Percentiles rank a stretch among this genome's conserved stretches.
phyloP scores from a whole-genome alignment of 2,329 filamentous ascomycete genomes.

The Penicillium freii region DNA sequence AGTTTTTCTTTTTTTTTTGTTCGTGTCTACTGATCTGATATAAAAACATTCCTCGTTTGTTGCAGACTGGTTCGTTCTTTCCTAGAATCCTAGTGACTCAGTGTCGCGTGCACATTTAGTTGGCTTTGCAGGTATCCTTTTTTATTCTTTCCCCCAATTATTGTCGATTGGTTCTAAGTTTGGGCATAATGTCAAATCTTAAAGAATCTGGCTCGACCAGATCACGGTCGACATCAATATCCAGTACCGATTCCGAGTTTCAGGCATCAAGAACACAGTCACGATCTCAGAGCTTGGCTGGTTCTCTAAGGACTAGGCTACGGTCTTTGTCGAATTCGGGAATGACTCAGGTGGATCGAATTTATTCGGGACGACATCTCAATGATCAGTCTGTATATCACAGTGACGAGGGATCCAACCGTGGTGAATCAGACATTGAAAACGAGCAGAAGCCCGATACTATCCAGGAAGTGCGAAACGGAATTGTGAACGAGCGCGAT shows the following conservation, averaged over 20 bases:
- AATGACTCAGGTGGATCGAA: slow-evolving; percentile 20
- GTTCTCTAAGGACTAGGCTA: slow-evolving; percentile 7
- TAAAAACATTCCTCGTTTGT: background rate
- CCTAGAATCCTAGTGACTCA: background rate
- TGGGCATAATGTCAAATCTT: slow-evolving; percentile 13
- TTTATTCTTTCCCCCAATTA: background rate
- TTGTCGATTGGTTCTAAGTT: background rate
- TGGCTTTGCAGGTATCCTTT: background rate
- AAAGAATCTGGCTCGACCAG: slow-evolving; percentile 5
- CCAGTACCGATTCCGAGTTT: slow-evolving; percentile 16
- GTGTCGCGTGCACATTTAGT: background rate
- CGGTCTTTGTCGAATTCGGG: slow-evolving; percentile 19
- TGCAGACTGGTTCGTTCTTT: background rate
- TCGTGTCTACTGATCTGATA: background rate
- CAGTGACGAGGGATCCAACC: slow-evolving; percentile 21
- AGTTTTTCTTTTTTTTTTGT: background rate
- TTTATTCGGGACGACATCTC: slow-evolving; percentile 33
- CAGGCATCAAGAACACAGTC: slow-evolving; percentile 5
- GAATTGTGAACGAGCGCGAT: slow-evolving; percentile 29
- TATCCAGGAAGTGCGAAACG: slow-evolving; percentile 25
- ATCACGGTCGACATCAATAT: slow-evolving; percentile 19
- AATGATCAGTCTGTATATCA: slow-evolving; percentile 38
- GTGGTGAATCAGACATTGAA: background rate
- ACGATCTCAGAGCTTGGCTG: slow-evolving; percentile 2
- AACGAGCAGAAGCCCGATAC: slow-evolving; percentile 15